Evolutionary conservation across 768 basidiomycete species (phyloP).

Genomic region (Hortiboletus campestris): DNA sequence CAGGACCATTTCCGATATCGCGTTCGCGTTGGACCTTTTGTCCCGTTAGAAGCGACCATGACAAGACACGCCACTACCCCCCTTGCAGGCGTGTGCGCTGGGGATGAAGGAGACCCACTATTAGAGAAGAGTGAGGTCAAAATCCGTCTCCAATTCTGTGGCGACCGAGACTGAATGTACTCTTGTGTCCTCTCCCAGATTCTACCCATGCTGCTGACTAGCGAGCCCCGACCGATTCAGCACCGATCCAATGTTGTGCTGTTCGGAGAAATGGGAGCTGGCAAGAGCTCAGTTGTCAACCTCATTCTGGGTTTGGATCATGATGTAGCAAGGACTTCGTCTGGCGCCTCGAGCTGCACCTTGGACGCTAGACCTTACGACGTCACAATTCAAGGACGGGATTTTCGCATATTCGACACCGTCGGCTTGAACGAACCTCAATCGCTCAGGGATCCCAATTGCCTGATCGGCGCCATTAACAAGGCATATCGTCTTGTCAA

Average conservation of each 20-base stretch:
- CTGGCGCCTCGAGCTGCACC: slow-evolving; percentile 34
- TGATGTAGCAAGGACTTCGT: slow-evolving; percentile 30
- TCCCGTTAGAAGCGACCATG: not conserved
- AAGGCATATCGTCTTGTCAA: slow-evolving; percentile 36
- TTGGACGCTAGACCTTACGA: slow-evolving; percentile 30
- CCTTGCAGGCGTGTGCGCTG: not conserved
- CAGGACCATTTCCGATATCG: not conserved
- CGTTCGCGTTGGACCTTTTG: not conserved
- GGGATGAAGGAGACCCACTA: not conserved
- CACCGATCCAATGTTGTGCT: slow-evolving; percentile 25
- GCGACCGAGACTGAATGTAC: slow-evolving; percentile 5
- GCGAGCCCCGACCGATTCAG: slow-evolving; percentile 10
- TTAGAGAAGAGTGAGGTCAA: slow-evolving; percentile 13
- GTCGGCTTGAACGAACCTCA: slow-evolving; percentile 33
- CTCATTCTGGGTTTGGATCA: slow-evolving; percentile 31
- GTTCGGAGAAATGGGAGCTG: slow-evolving; percentile 32
- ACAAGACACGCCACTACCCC: slow-evolving; percentile 2
- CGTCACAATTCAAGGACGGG: slow-evolving; percentile 13
- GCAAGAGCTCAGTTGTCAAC: slow-evolving; percentile 45
- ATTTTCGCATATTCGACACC: slow-evolving; percentile 35
- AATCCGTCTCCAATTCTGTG: not conserved
- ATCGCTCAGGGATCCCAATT: slow-evolving; percentile 22
- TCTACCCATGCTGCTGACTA: slow-evolving; percentile 2
- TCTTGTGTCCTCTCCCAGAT: not conserved
- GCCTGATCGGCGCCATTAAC: slow-evolving; percentile 29